Base-by-base conservation (phyloP, 1,139 yeast species). In the Williopsis jadinii region DNA sequence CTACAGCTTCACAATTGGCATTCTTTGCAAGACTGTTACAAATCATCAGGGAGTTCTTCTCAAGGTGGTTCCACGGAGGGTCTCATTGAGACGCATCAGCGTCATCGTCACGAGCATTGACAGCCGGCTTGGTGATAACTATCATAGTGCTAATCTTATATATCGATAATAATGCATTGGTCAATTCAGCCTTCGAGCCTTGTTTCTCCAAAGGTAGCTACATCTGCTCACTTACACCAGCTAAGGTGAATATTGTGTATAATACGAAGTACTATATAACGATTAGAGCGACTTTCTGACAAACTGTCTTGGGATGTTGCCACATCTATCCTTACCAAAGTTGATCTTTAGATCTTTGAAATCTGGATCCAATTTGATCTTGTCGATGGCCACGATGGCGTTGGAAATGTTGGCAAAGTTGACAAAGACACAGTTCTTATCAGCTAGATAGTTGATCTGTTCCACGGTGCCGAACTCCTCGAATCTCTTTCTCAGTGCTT, bases 401-500 rank as follows among this genome's bases (percentile, higher is more conserved):
- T 84, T 81, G 39, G 84, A 76, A 52, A 92, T 86, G 60, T 86
- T 84, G 35, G 94, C 84, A 58, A 87, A 92, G 61, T 92, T 92
- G 46, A 92, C 81, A 63, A 92, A 92, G 4, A 95, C 97, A 68
- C 97, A 90, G 48, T 82, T 81, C 51, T 84, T 87, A 58, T 86
- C 95, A 15, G 72, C 70, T 50, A 92, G 71, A 56, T 81, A 85
- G 60, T 92, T 90, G 56, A 92, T 85, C 64, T 90, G 97, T 64
- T 92, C 98, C 53, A 90, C 84, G 52, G 86, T 95, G 33, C 98
- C 98, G 66, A 76, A 88, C 51, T 78, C 80, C 19, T 81, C 70
- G 57, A 90, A 87, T 59, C 84, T 92, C 11, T 71, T 68, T 51
- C 95, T 73, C 50, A 90, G 69, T 49, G 77, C 76, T 5, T 70